Evolutionary conservation across 1,284 basidiomycete genomes (phyloP).

Genomic region (Boletellus dicymbophilus): DNA sequence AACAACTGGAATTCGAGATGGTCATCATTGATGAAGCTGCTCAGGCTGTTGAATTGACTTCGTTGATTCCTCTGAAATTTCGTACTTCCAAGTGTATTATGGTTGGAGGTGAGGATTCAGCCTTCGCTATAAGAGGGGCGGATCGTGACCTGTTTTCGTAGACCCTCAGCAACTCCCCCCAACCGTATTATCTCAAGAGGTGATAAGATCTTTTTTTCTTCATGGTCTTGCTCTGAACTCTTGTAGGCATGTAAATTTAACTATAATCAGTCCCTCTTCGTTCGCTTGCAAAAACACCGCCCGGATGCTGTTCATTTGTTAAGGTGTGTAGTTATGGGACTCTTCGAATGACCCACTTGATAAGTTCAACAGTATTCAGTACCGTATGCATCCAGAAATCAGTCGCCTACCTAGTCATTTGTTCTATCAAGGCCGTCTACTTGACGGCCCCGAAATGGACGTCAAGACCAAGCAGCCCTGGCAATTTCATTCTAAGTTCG

Average conservation of each 20-base stretch:
- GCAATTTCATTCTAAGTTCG: slow-evolving; percentile 83
- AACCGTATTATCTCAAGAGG: slow-evolving; percentile 90
- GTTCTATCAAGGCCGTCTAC: slow-evolving; percentile 85
- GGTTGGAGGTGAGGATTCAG: slow-evolving; percentile 75
- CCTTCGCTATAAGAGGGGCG: neutral
- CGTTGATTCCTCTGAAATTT: slow-evolving; percentile 96
- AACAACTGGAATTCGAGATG: slow-evolving; percentile 90
- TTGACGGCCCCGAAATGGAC: slow-evolving; percentile 91
- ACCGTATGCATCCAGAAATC: slow-evolving; percentile 99
- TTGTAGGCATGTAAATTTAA: slow-evolving; percentile 70
- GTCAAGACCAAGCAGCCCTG: slow-evolving; percentile 83
- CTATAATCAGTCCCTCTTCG: slow-evolving; percentile 95
- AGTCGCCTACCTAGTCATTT: slow-evolving; percentile 86
- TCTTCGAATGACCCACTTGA: slow-evolving; percentile 4
- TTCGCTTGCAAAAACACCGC: slow-evolving; percentile 82
- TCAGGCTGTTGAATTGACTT: slow-evolving; percentile 95
- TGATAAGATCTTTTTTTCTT: slow-evolving; percentile 25
- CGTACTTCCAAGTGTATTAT: slow-evolving; percentile 85
- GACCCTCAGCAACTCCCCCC: slow-evolving; percentile 98
- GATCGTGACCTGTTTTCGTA: slow-evolving; percentile 26
- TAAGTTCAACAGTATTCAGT: slow-evolving; percentile 79
- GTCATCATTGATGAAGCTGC: slow-evolving; percentile 99
- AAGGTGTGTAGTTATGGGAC: slow-evolving; percentile 54
- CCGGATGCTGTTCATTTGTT: slow-evolving; percentile 88
- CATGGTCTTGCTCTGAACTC: neutral